phyloP scores from a whole-genome alignment of 164 flowering plant genomes.

The Stephania cephalantha region DNA sequence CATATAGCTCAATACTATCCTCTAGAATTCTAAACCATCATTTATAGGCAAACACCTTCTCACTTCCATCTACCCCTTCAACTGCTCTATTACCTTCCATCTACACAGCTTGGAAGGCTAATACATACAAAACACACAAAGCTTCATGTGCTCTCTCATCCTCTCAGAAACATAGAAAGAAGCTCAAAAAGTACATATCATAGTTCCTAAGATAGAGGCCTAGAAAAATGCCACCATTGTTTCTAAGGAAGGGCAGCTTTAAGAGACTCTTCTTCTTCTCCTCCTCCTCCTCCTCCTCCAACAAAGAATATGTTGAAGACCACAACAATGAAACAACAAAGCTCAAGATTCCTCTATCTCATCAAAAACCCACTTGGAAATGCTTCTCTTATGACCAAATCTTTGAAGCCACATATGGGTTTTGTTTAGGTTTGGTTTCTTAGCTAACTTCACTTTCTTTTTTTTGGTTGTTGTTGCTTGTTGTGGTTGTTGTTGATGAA shows the following conservation, averaged over 20 bases:
- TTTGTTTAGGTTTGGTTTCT: constrained; percentile 46
- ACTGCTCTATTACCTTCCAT: not conserved
- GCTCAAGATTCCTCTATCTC: constrained; percentile 15
- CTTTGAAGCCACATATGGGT: constrained; percentile 65
- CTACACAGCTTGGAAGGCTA: constrained; percentile 7
- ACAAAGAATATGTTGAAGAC: not conserved
- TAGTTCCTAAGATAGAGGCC: constrained; percentile 7
- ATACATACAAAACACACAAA: not conserved
- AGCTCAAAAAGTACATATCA: not conserved
- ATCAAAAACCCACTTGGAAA: constrained; percentile 74
- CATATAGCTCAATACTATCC: too few species aligned
- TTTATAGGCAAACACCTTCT: too few species aligned
- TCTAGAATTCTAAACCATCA: too few species aligned
- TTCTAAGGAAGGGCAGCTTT: constrained; percentile 42
- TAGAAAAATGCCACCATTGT: constrained; percentile 20
- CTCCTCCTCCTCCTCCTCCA: not conserved
- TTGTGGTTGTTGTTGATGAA: not conserved
- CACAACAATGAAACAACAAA: not conserved
- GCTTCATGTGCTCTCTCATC: too few species aligned
- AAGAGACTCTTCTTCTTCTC: constrained; percentile 56
- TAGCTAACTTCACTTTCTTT: not conserved
- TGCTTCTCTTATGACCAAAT: constrained; percentile 82
- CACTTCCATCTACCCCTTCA: not conserved
- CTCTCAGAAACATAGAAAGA: not conserved
- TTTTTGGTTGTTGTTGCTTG: not conserved